Evolutionary conservation across 768 basidiomycete genomes (phyloP).

Genomic region (Collybiopsis confluens): DNA sequence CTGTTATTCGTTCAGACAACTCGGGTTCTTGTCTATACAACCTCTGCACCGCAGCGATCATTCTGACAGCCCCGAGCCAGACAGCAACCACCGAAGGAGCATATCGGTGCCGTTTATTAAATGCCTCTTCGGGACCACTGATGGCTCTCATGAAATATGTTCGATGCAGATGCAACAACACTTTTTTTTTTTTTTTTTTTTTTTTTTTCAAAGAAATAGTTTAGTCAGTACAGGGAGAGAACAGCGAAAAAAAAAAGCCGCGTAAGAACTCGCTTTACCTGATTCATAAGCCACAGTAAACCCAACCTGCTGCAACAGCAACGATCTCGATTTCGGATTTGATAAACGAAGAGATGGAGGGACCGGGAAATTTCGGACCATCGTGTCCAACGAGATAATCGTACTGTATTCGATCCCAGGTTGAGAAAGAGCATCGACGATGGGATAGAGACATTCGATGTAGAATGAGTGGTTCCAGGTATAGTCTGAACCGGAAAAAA

Average conservation of each 20-base stretch:
- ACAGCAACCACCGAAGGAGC: conserved; percentile 70
- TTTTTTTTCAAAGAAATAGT: no score
- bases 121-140: conserved; percentile 51
- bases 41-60: conserved; percentile 57
- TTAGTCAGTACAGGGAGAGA: no score
- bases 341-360: conserved; percentile 45
- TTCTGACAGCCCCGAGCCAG: conserved; percentile 57
- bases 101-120: conserved; percentile 59
- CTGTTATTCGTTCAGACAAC: conserved; percentile 48
- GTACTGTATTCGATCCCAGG: conserved; percentile 46
- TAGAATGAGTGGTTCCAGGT: conserved; percentile 71
- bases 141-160: conserved; percentile 65
- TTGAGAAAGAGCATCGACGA: conserved; percentile 53
- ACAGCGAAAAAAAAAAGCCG: no score
- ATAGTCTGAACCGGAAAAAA: conserved; percentile 41
- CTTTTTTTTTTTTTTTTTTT: no score
- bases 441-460: conserved; percentile 53
- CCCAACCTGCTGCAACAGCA: conserved; percentile 58
- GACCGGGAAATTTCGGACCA: conserved; percentile 58
- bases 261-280: no score
- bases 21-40: conserved; percentile 56
- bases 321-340: conserved; percentile 35
- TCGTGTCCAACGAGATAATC: conserved; percentile 52
- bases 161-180: conserved; percentile 62
- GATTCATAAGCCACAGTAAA: conserved; percentile 58